Percentiles rank a stretch among this genome's conserved stretches.
These are phyloP conservation scores for Calvatia gigantea DNA, from an alignment of 768 basidiomycete species.

Conservation along the genomic window DNA sequence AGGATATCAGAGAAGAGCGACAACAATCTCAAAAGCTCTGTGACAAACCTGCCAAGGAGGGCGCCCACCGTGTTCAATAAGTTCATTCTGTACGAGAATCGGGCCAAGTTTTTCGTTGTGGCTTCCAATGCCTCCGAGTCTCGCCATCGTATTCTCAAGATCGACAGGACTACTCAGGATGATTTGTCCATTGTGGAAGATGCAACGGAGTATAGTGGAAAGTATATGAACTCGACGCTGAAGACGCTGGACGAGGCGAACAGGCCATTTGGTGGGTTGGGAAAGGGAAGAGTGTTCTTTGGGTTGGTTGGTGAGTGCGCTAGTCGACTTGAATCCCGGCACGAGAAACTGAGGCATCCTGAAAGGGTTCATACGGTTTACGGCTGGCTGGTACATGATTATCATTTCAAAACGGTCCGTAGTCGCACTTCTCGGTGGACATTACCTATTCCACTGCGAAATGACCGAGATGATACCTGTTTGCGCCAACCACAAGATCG, in stretches of 20 bases:
- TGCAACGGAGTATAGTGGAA: constrained; percentile 81
- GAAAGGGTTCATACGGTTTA: constrained; percentile 85
- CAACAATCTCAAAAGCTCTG: neutral
- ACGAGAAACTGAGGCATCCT: neutral
- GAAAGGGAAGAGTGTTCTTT: constrained; percentile 74
- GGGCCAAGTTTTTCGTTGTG: constrained; percentile 85
- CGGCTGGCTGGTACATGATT: constrained; percentile 95
- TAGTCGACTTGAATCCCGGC: neutral
- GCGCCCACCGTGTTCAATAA: constrained; percentile 56
- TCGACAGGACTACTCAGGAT: constrained; percentile 80
- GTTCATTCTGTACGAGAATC: constrained; percentile 92
- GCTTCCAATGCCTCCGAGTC: constrained; percentile 88
- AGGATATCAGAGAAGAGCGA: constrained; percentile 12
- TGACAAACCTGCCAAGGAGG: neutral
- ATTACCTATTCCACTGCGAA: constrained; percentile 96
- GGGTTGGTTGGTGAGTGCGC: constrained; percentile 73
- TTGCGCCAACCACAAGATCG: constrained; percentile 75
- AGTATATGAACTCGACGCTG: constrained; percentile 86
- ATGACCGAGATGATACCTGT: constrained; percentile 82
- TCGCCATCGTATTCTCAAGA: constrained; percentile 87
- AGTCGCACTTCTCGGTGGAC: constrained; percentile 91
- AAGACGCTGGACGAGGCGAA: constrained; percentile 98
- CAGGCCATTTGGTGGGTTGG: constrained; percentile 81
- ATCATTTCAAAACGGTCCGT: constrained; percentile 86
- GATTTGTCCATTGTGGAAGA: constrained; percentile 83